Evolutionary conservation across 768 basidiomycete genomes (phyloP), one percentile per base, ranked within the genome.

Genomic region (Leccinum uliginosum): DNA sequence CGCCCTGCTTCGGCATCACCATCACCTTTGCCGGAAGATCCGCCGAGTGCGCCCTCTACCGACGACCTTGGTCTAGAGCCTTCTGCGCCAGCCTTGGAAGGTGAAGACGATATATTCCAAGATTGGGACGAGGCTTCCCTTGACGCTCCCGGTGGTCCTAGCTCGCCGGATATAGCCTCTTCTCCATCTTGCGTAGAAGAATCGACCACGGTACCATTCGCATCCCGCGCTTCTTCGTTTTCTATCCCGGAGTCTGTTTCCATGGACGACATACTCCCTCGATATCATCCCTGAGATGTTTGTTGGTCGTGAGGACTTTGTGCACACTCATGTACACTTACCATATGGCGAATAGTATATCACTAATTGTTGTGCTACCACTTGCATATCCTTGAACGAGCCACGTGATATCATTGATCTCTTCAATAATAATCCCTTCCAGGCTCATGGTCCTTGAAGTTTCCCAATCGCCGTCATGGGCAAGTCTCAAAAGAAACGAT

Each of bases 401-500:
- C 12, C 30, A 32, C 30, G 30, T 32, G 30, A 32, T 12, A 32
- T 32, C 0, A 4, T 32, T 32, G 30, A 32, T 32, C 30, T n/a
- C n/a, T n/a, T n/a, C n/a, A n/a, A n/a, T n/a, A n/a, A n/a, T n/a
- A n/a, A n/a, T n/a, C n/a, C n/a, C n/a, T n/a, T n/a, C n/a, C n/a
- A n/a, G n/a, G 30, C 30, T 32, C 30, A 32, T 32, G 30, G 30
- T 32, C 30, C 30, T 14, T 32, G 30, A 32, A 32, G 30, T 12
- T 32, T 32, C 12, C 30, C 40, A 21, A 23, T 45, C 14, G n/a
- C 23, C 3, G 46, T 15, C 56, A 98, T 98, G 94, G 94, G 93
- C 64, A 97, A 96, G 73, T 85, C 91, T 40, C 93, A 95, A 69
- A 96, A 95, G 75, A 92, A 93, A 69, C 81, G 83, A 56, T 67